These are phyloP conservation scores for Dendryphion nanum DNA, from an alignment of 2,329 filamentous ascomycete genomes.

Conservation along the genomic window DNA sequence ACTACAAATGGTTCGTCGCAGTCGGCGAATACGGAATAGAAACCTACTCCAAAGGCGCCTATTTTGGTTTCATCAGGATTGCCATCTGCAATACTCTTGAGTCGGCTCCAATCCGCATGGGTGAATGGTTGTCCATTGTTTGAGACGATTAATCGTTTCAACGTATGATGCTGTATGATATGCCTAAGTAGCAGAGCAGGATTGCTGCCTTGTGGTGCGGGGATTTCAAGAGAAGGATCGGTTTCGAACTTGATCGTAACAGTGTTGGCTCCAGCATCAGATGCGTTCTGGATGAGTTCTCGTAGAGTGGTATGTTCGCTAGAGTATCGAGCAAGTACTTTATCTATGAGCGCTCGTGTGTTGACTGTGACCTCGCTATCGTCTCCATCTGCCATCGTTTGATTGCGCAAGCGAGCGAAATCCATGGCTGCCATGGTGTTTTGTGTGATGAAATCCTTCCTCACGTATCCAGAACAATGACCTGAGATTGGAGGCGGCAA, in stretches of 20 bases:
- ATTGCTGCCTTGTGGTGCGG: conserved; percentile 64
- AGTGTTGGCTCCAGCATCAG: conserved; percentile 86
- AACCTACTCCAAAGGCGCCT: conserved; percentile 95
- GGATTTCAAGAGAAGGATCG: conserved; percentile 74
- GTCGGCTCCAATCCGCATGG: conserved; percentile 84
- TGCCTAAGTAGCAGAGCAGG: conserved; percentile 76
- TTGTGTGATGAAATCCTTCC: too few relatives aligned
- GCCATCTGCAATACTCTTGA: conserved; percentile 98
- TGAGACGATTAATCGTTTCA: conserved; percentile 82
- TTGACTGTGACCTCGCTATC: conserved; percentile 98
- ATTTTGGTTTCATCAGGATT: conserved; percentile 99
- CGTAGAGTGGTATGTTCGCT: conserved; percentile 87
- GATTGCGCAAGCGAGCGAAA: conserved; percentile 72
- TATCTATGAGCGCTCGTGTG: conserved; percentile 93
- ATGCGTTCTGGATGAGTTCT: conserved; percentile 97
- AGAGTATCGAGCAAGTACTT: conserved; percentile 92
- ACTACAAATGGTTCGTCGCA: conserved; percentile 97
- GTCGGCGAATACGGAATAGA: conserved; percentile 97
- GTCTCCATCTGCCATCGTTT: conserved; percentile 84
- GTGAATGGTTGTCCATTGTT: conserved; percentile 90
- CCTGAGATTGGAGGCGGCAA: too few relatives aligned
- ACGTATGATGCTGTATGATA: conserved; percentile 77
- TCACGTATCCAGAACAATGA: too few relatives aligned
- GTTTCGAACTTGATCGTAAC: conserved; percentile 94
- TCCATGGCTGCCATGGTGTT: conserved; percentile 44